These are phyloP conservation scores for Hamamelis virginiana DNA, from an alignment of 164 flowering plant genomes.

Conservation along the genomic window DNA sequence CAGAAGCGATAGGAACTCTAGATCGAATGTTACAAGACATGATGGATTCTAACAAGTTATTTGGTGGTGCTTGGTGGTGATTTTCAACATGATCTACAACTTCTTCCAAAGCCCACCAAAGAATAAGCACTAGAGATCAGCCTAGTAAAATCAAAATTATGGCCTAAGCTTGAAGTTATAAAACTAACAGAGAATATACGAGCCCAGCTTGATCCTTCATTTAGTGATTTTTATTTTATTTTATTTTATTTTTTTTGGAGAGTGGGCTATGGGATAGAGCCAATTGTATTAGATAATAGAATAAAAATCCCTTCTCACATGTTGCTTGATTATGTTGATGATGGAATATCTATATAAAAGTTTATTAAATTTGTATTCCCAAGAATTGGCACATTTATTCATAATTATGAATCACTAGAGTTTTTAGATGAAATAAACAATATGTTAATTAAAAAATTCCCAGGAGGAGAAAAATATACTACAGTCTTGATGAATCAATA, in stretches of 20 bases:
- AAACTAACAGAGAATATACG: not conserved
- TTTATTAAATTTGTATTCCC: not conserved
- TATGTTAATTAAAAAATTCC: too few relatives aligned
- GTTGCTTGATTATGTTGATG: too few relatives aligned
- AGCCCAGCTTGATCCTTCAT: not conserved
- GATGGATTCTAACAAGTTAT: not conserved
- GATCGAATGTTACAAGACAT: not conserved
- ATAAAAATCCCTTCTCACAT: not conserved
- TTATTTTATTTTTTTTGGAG: not conserved
- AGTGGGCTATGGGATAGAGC: not conserved
- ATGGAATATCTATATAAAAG: too few relatives aligned
- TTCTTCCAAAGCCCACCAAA: not conserved
- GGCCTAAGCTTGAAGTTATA: not conserved
- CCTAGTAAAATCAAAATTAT: not conserved
- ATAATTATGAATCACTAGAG: too few relatives aligned
- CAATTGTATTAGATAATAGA: not conserved
- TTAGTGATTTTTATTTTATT: too few relatives aligned
- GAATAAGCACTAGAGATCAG: not conserved
- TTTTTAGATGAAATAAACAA: too few relatives aligned
- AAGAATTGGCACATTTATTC: too few relatives aligned
- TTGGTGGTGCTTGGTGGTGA: not conserved
- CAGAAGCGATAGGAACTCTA: not conserved
- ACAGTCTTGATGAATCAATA: too few relatives aligned
- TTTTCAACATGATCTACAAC: not conserved
- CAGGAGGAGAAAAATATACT: too few relatives aligned